Evolutionary conservation across 352 stramenopile species (phyloP), one percentile per base, ranked within the genome.

Genomic region (Pythium scleroteichum): DNA sequence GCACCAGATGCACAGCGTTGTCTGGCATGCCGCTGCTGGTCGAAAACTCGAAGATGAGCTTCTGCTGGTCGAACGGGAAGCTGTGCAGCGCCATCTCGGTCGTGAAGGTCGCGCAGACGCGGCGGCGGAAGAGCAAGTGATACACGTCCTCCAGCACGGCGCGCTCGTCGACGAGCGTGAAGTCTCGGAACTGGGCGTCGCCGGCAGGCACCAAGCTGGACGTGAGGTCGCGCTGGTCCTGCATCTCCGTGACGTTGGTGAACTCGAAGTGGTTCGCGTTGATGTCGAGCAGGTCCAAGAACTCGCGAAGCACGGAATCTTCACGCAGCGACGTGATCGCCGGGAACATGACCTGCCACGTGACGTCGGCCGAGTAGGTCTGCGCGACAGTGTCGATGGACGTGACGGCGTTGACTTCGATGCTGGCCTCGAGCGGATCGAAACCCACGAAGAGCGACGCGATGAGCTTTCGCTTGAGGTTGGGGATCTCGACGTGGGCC

Each of bases 1-100:
- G 72, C 0, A 64, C 69, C 29, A 87, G 67, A 1, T 54, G 53
- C 12, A 87, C 61, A 8, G 58, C 68, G 1, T 8, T 2, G 2
- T 76, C 66, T 9, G 66, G 61, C 29, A 83, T 65, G 5, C 73
- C 76, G 8, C 41, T 52, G 44, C 41, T 49, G 0, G 59, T 59
- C 5, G 57, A 52, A 27, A 64, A 64, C 35, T 64, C 56, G 35
- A 87, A 82, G 4, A 72, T 75, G 17, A 87, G 42, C 45, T 85
- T 82, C 50, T 85, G 78, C 44, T 83, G 73, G 50, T 87, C 78
- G 26, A 83, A 80, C 10, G 78, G 78, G 51, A 87, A 87, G 42
- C 66, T 74, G 35, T 77, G 73, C 16, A 87, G 53, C 3, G 71
- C 72, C 76, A 87, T 85, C 33, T 87, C 75, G 27, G 82, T 76